Percentiles rank a stretch among this genome's conserved stretches.
Conservation (phyloP, 805 yeast species). For the Barnettozyma pratensis region DNA sequence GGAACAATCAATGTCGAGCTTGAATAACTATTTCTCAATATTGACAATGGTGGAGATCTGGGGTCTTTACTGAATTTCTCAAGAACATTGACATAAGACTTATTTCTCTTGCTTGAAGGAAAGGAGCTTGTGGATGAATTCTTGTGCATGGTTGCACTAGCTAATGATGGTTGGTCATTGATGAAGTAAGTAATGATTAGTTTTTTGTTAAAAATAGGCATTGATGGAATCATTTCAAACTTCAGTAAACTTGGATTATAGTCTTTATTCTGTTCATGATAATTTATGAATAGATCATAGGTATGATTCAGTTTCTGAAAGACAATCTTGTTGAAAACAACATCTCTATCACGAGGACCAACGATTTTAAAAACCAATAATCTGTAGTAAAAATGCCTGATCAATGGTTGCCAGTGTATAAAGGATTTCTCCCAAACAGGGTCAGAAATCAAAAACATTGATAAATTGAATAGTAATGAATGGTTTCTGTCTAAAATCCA, state of each 20-base stretch:
- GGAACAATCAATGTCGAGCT: slow-evolving; percentile 14
- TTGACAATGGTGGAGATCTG: neutral
- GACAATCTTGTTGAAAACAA: slow-evolving; percentile 2
- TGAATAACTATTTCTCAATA: slow-evolving; percentile 6
- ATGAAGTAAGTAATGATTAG: slow-evolving; percentile 34
- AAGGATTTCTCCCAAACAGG: slow-evolving; percentile 52
- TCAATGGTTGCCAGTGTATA: slow-evolving; percentile 77
- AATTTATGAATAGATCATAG: neutral
- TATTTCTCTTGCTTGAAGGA: slow-evolving; percentile 1
- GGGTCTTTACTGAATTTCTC: slow-evolving; percentile 2
- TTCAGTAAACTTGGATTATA: slow-evolving; percentile 1
- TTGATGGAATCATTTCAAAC: slow-evolving; percentile 20
- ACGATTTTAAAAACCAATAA: slow-evolving; percentile 61
- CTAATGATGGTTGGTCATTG: slow-evolving; percentile 13
- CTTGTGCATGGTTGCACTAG: neutral
- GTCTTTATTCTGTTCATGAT: neutral
- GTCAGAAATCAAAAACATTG: slow-evolving; percentile 48
- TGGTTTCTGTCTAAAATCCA: slow-evolving; percentile 39
- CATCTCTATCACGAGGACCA: slow-evolving; percentile 2
- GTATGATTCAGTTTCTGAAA: slow-evolving; percentile 6
- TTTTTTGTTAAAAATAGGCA: slow-evolving; percentile 44
- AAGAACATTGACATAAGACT: slow-evolving; percentile 3
- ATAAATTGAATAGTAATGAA: slow-evolving; percentile 43
- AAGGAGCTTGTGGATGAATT: neutral
- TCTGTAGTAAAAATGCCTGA: slow-evolving; percentile 63